Base-by-base conservation (phyloP, 1,284 basidiomycete genomes). In the Phellopilus nigrolimitatus region DNA sequence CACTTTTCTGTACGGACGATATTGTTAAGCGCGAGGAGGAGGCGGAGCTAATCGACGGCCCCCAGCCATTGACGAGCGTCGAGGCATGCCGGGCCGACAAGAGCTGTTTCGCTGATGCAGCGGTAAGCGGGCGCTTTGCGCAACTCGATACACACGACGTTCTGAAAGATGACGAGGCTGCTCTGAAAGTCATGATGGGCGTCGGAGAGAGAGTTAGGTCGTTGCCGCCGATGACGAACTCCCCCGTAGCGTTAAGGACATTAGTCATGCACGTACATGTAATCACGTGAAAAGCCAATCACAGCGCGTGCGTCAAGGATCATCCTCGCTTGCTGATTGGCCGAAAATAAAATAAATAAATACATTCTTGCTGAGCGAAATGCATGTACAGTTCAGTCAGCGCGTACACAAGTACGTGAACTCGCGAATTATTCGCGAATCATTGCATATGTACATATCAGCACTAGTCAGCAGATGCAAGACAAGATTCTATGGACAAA, bases 101-200 rank as follows among this genome's bases (percentile, higher is more conserved):
- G 10, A 42, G 9, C 31, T 19, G 38, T 28, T 15, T 15, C 17
- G 37, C n/a, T 19, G 37, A 19, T 8, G 48, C 19, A n/a, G 13
- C 21, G 15, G 36, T 22, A 3, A 34, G 15, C 3, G 48, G 31
- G 12, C 43, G 34, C 30, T 41, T 38, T 25, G 34, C 47, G 28
- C 13, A 24, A 22, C 38, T 45, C 17, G 43, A 15, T 41, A 45
- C 28, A 10, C 33, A 38, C 3, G 36, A 10, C 8, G 22, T 31
- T 41, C 51, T 41, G 7, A 53, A 39, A 2, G 44, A 51, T 13
- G 49, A 50, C 2, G 53, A 47, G 6, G 33, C 36, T 30, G 38
- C 44, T 51, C 48, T 55, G 19, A 47, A 33, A 15, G 37, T 39
- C 53, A 55, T 55, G 48, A 19, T 43, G 51, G 51, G 42, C 39